Evolutionary conservation across 2,329 filamentous ascomycete genomes (phyloP).

Genomic region (Dactylonectria macrodidyma): DNA sequence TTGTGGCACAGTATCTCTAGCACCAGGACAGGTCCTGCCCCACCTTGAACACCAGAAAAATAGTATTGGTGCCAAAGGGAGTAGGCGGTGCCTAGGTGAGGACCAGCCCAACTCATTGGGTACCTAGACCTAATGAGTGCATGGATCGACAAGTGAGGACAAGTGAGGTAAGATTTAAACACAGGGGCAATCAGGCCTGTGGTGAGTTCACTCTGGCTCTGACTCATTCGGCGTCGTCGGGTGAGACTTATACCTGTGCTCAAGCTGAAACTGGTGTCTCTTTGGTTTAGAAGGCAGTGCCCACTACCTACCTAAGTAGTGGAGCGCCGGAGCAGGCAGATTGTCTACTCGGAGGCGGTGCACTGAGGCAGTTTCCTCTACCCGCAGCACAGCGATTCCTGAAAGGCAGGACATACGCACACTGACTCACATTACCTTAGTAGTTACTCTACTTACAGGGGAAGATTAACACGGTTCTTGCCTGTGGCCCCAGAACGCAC

Average conservation of each 20-base stretch:
- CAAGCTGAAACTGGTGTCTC: not conserved
- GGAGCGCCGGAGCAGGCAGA: conserved; percentile 7
- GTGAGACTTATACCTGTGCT: not conserved
- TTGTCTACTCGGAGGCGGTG: conserved; percentile 42
- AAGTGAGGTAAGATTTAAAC: no score
- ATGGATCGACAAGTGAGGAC: no score
- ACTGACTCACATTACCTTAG: not conserved
- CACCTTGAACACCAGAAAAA: not conserved
- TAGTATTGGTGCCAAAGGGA: no score
- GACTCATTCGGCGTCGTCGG: conserved; percentile 39
- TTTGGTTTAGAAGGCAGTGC: not conserved
- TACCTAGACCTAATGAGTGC: not conserved
- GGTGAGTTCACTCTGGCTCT: conserved; percentile 23
- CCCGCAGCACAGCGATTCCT: conserved; percentile 5
- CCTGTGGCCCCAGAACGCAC: not conserved
- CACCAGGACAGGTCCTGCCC: no score
- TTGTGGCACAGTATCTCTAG: no score
- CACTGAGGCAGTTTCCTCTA: conserved; percentile 45
- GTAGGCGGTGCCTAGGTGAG: no score
- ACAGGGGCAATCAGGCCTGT: not conserved
- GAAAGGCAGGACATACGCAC: not conserved
- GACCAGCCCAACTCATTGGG: not conserved
- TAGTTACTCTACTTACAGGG: not conserved
- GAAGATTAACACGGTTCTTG: not conserved
- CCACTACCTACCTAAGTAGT: not conserved